phyloP scores from a whole-genome alignment of 164 flowering plant species.

The Malania oleifera region DNA sequence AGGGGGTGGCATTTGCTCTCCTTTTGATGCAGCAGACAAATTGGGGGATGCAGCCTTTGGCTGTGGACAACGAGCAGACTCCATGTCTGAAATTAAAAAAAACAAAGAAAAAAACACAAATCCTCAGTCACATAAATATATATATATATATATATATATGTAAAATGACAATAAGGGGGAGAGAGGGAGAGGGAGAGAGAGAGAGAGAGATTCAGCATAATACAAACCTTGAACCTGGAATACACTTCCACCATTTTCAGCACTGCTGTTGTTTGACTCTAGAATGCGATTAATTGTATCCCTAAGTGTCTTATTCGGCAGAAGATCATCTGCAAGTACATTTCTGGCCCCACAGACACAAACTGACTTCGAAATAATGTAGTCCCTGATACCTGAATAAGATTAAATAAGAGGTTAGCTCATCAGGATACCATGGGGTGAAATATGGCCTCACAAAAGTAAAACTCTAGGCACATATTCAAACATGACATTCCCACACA shows the following conservation, averaged over 20 bases:
- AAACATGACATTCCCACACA: too few species aligned
- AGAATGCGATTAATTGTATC: slow-evolving; percentile 77
- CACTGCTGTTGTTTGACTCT: slow-evolving; percentile 84
- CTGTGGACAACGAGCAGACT: slow-evolving; percentile 59
- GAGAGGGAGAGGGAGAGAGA: not conserved
- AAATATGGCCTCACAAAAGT: too few species aligned
- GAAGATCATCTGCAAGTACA: slow-evolving; percentile 87
- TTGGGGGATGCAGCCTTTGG: slow-evolving; percentile 67
- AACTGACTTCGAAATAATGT: slow-evolving; percentile 65
- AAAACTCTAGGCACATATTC: too few species aligned
- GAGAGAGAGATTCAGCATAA: not conserved
- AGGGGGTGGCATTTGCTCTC: slow-evolving; percentile 31
- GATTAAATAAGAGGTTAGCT: not conserved
- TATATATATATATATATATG: not conserved
- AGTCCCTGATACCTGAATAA: slow-evolving; percentile 80
- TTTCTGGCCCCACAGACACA: slow-evolving; percentile 87
- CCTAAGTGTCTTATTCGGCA: slow-evolving; percentile 92
- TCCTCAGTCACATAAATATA: not conserved
- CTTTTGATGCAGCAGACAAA: slow-evolving; percentile 65
- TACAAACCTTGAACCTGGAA: slow-evolving; percentile 68
- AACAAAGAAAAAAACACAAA: not conserved
- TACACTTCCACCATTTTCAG: slow-evolving; percentile 75
- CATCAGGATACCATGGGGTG: not conserved
- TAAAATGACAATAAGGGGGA: too few species aligned
- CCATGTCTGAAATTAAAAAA: slow-evolving; percentile 49